Percentiles rank a stretch among this genome's conserved stretches.
Evolutionary conservation across 2,329 filamentous ascomycete species (phyloP).

Genomic region (Rugonectria rugulosa): DNA sequence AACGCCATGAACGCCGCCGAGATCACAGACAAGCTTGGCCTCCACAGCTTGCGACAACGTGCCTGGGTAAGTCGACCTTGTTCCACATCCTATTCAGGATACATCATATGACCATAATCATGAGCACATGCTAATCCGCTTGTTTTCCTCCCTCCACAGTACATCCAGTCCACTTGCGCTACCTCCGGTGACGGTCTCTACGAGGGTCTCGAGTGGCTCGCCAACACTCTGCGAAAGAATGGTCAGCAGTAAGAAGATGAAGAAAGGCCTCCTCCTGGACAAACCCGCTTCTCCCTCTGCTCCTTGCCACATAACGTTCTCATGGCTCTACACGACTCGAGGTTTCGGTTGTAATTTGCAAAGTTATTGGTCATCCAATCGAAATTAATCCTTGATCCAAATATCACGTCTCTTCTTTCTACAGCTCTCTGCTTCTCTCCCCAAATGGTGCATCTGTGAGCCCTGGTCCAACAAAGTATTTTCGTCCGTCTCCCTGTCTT

Average conservation of each 20-base stretch:
- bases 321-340: conserved; percentile 53
- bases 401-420: conserved; percentile 42
- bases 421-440: conserved; percentile 33
- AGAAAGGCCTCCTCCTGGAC: conserved; percentile 44
- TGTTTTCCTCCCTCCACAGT: conserved; percentile 60
- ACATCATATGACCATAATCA: neutral
- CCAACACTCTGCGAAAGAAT: conserved; percentile 81
- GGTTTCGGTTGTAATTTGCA: conserved; percentile 67
- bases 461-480: conserved; percentile 36
- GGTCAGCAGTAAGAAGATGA: conserved; percentile 64
- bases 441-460: conserved; percentile 43
- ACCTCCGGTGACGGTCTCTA: conserved; percentile 99
- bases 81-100: neutral
- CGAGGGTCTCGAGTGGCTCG: conserved; percentile 96
- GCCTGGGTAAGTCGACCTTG: conserved; percentile 82
- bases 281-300: conserved; percentile 45
- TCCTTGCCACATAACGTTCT: conserved; percentile 51
- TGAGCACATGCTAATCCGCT: conserved; percentile 30
- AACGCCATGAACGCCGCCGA: conserved; percentile 99
- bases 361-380: conserved; percentile 63
- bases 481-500: conserved; percentile 26
- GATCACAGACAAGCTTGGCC: conserved; percentile 99
- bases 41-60: conserved; percentile 98
- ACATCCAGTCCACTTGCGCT: conserved; percentile 99
- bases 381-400: conserved; percentile 58